These are phyloP conservation scores for Verticillium zaregamsianum DNA, from an alignment of 2,329 filamentous ascomycete genomes.

Conservation along the genomic window DNA sequence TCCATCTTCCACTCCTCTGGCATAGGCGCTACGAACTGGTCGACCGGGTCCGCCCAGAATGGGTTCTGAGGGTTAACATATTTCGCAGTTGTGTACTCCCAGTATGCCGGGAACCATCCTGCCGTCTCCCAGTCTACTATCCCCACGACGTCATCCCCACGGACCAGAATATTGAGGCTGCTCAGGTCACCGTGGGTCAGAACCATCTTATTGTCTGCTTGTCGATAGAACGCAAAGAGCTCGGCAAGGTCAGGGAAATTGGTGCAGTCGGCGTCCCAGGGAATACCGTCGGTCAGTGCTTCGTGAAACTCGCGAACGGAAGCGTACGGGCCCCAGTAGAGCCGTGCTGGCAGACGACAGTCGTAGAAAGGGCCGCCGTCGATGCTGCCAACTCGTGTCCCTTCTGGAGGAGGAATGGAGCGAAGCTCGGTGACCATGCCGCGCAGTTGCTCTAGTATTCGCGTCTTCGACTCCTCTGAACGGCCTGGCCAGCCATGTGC, in stretches of 20 bases:
- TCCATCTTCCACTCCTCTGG: slow-evolving; percentile 16
- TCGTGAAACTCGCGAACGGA: slow-evolving; percentile 21
- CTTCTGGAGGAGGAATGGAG: slow-evolving; percentile 5
- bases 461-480: slow-evolving; percentile 11
- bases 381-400: slow-evolving; percentile 9
- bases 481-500: slow-evolving; percentile 9
- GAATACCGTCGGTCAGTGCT: slow-evolving; percentile 12
- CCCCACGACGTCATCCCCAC: slow-evolving; percentile 19
- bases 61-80: slow-evolving; percentile 3
- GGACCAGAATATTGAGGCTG: slow-evolving; percentile 21
- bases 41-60: slow-evolving; percentile 16
- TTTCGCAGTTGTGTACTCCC: slow-evolving; percentile 16
- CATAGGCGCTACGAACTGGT: slow-evolving; percentile 11
- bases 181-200: slow-evolving; percentile 20
- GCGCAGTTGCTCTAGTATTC: slow-evolving; percentile 17
- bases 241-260: slow-evolving; percentile 1
- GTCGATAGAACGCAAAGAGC: slow-evolving; percentile 2
- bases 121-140: slow-evolving; percentile 22
- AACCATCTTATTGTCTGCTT: neutral
- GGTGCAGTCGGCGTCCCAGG: neutral
- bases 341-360: slow-evolving; percentile 13
- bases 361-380: slow-evolving; percentile 18
- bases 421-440: slow-evolving; percentile 15
- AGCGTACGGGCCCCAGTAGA: slow-evolving; percentile 19
- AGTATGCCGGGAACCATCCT: slow-evolving; percentile 19